Evolutionary conservation across 1,284 basidiomycete species (phyloP).

Genomic region (Ceratobasidium sp.): DNA sequence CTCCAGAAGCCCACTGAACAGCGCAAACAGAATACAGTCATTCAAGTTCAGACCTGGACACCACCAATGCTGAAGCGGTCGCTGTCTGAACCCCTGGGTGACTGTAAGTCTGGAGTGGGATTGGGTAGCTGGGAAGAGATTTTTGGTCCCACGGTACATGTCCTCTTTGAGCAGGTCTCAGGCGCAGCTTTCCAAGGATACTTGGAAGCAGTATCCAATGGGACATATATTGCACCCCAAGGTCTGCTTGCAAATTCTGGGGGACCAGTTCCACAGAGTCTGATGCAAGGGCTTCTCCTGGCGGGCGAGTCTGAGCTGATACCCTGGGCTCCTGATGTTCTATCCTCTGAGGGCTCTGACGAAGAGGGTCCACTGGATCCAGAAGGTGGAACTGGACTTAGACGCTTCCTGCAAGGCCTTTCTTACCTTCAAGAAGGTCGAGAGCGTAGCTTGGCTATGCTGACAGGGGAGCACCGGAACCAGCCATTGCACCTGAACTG

Average conservation of each 20-base stretch:
- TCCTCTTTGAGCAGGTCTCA: not conserved
- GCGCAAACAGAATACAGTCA: not conserved
- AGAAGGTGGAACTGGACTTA: not conserved
- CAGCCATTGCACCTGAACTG: not conserved
- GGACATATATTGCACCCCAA: not conserved
- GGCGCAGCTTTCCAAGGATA: conserved; percentile 4
- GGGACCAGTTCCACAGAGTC: not conserved
- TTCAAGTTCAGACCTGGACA: not conserved
- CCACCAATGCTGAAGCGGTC: not conserved
- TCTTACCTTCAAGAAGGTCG: not conserved
- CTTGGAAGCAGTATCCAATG: not conserved
- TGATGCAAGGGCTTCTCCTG: not conserved
- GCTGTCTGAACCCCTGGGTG: not conserved
- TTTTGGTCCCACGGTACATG: not conserved
- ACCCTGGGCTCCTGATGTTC: not conserved
- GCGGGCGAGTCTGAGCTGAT: not conserved
- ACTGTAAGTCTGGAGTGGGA: not conserved
- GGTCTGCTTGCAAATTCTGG: conserved; percentile 1
- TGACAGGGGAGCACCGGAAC: not conserved
- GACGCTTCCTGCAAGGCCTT: not conserved
- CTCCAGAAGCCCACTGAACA: not conserved
- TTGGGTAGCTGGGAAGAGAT: not conserved
- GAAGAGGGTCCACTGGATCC: not conserved
- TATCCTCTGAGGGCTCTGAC: not conserved
- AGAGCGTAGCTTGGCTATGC: not conserved